Evolutionary conservation across 305 asterid species (phyloP).

Genomic region (Fraxinus floribunda): DNA sequence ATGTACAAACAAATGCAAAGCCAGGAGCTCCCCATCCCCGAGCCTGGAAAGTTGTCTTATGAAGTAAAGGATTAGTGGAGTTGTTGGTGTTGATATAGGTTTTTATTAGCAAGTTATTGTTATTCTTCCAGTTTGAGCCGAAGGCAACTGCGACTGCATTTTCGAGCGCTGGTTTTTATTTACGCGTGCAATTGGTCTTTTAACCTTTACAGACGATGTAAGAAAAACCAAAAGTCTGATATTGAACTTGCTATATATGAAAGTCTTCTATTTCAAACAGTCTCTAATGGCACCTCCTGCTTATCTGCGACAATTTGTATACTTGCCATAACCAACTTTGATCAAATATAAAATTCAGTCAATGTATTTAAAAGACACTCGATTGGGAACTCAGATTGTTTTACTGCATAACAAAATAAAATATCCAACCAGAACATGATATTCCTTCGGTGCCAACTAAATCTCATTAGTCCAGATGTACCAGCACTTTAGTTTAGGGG

Average conservation of each 20-base stretch:
- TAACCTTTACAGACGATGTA: constrained; percentile 27
- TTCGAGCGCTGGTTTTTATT: constrained; percentile 29
- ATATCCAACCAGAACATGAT: constrained; percentile 19
- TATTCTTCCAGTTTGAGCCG: constrained; percentile 5
- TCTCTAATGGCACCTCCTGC: background rate
- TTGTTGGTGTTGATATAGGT: background rate
- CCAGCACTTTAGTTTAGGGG: background rate
- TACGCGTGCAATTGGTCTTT: constrained; percentile 34
- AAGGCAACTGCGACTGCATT: constrained; percentile 21
- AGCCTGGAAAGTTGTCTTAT: constrained; percentile 28
- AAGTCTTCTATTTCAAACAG: constrained; percentile 12
- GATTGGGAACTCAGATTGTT: background rate
- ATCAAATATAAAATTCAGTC: background rate
- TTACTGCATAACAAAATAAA: constrained; percentile 12
- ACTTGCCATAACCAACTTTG: background rate
- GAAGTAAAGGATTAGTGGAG: constrained; percentile 2
- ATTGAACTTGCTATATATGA: background rate
- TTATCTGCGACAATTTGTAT: background rate
- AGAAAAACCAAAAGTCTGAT: constrained; percentile 21
- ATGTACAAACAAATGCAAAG: constrained; percentile 79
- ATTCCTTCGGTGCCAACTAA: constrained; percentile 13
- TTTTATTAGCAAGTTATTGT: background rate
- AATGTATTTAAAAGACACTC: background rate
- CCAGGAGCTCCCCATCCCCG: constrained; percentile 58
- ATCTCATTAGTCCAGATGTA: background rate